Conservation (phyloP, 305 asterid genomes). For the Solanum chacoense region DNA sequence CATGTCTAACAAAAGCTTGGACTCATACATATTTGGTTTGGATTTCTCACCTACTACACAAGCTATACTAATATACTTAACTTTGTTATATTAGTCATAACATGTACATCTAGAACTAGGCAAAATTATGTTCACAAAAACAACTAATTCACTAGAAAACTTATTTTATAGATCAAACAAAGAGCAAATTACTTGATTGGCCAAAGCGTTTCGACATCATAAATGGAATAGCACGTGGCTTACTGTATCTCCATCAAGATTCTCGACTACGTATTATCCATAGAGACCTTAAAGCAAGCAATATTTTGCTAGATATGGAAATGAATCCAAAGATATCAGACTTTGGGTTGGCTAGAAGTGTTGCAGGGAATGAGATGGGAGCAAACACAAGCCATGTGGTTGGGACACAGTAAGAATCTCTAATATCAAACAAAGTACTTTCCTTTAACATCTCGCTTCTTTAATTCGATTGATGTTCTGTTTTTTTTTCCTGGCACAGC, state of each 20-base stretch:
- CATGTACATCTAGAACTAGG: background rate
- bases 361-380: background rate
- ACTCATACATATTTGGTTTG: constrained; percentile 5
- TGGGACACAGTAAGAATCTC: constrained; percentile 5
- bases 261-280: constrained; percentile 7
- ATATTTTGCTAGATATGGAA: constrained; percentile 6
- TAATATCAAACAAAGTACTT: background rate
- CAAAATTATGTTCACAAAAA: background rate
- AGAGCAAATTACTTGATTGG: constrained; percentile 5
- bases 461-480: background rate
- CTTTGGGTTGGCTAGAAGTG: constrained; percentile 2
- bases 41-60: background rate
- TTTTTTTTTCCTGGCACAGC: background rate
- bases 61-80: background rate
- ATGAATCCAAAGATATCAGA: constrained; percentile 15
- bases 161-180: background rate
- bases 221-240: constrained; percentile 6
- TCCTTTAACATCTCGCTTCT: background rate
- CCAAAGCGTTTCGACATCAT: background rate
- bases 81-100: background rate
- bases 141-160: background rate
- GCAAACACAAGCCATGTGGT: background rate
- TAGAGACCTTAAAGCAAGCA: constrained; percentile 13
- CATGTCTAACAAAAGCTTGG: constrained; percentile 4
- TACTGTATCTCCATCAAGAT: constrained; percentile 13